Conservation (phyloP, 2,329 filamentous ascomycete genomes). For the Diaporthe citri region DNA sequence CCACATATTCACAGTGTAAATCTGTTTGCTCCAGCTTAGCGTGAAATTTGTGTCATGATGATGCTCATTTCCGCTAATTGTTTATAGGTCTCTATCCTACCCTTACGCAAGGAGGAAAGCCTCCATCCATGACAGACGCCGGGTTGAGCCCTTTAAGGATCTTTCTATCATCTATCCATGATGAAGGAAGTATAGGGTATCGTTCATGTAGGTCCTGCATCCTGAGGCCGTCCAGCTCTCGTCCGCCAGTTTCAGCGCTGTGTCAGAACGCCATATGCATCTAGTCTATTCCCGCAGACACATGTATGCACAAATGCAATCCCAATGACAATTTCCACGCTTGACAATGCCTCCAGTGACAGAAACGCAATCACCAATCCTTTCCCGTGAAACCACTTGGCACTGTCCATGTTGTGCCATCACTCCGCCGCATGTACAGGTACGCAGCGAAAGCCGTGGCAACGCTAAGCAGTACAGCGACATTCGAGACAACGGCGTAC, state of each 20-base stretch:
- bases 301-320: background rate
- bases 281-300: background rate
- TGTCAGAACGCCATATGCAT: background rate
- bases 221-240: background rate
- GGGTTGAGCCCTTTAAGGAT: too few relatives aligned
- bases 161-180: background rate
- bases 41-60: background rate
- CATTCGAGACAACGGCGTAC: background rate
- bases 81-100: background rate
- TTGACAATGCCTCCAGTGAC: background rate
- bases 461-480: slow-evolving; percentile 7
- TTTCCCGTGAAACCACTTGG: background rate
- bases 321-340: background rate
- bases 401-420: background rate
- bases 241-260: background rate
- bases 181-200: background rate
- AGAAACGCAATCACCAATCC: background rate
- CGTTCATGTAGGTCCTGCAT: background rate
- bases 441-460: slow-evolving; percentile 18
- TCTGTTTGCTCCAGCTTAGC: background rate
- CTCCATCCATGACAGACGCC: background rate
- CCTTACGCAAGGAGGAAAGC: too few relatives aligned
- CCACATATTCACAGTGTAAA: background rate
- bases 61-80: background rate
- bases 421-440: slow-evolving; percentile 22